Conservation (phyloP, 2,329 filamentous ascomycete genomes). For the Lecanicillium sp. region DNA sequence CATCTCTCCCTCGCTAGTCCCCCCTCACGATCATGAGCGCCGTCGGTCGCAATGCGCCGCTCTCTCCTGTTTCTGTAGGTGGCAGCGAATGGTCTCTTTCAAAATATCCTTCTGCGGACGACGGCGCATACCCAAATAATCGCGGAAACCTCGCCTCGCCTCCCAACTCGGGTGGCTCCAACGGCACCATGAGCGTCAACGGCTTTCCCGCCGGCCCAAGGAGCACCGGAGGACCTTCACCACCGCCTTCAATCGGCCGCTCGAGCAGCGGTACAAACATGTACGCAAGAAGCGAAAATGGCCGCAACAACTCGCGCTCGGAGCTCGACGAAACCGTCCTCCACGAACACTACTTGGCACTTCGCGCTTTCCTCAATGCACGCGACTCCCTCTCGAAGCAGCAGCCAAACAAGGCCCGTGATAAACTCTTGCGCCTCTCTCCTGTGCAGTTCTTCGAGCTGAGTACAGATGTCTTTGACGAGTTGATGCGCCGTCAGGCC, state of each 20-base stretch:
- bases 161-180: slow-evolving; percentile 57
- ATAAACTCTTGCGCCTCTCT: slow-evolving; percentile 86
- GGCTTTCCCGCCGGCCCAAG: slow-evolving; percentile 47
- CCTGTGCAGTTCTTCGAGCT: slow-evolving; percentile 93
- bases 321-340: slow-evolving; percentile 59
- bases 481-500: slow-evolving; percentile 79
- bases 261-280: slow-evolving; percentile 73
- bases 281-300: slow-evolving; percentile 59
- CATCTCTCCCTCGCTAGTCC: slow-evolving; percentile 15
- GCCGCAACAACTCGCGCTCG: slow-evolving; percentile 43
- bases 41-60: slow-evolving; percentile 58
- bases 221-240: slow-evolving; percentile 61
- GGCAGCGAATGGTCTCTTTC: slow-evolving; percentile 76
- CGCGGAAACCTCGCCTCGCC: slow-evolving; percentile 58
- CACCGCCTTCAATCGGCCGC: slow-evolving; percentile 77
- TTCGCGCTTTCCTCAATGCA: slow-evolving; percentile 69
- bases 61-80: slow-evolving; percentile 76
- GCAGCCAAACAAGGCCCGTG: slow-evolving; percentile 80
- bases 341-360: slow-evolving; percentile 70
- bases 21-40: slow-evolving; percentile 46
- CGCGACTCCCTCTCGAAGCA: slow-evolving; percentile 68
- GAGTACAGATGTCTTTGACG: slow-evolving; percentile 95
- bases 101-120: slow-evolving; percentile 53
- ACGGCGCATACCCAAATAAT: slow-evolving; percentile 44
- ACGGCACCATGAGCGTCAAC: slow-evolving; percentile 50